Conservation (phyloP, 2,329 filamentous ascomycete genomes). For the Ceratocystis lukuohia region DNA sequence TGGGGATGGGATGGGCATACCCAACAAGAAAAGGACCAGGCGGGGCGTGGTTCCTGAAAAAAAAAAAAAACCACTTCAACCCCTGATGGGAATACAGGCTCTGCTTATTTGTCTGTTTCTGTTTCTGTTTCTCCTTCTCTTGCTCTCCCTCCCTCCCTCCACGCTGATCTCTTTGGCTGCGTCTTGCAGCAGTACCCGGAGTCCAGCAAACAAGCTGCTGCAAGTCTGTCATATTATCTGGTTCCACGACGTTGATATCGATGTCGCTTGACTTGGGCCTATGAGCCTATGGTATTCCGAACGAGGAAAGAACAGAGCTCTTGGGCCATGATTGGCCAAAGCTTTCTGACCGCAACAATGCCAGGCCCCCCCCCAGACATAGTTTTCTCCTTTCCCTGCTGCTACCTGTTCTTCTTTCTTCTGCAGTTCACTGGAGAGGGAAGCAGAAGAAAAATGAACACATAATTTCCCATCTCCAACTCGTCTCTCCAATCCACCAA, state of each 20-base stretch:
- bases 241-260: neutral
- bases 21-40: neutral
- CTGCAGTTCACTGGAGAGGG: neutral
- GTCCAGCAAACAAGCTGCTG: neutral
- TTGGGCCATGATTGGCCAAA: neutral
- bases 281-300: too few species aligned
- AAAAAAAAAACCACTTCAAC: conserved; percentile 1
- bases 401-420: neutral
- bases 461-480: neutral
- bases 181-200: too few species aligned
- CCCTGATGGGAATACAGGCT: neutral
- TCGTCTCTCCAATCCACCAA: neutral
- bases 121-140: neutral
- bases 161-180: too few species aligned
- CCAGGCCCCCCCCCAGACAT: neutral
- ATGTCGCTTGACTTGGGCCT: neutral
- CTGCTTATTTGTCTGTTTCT: neutral
- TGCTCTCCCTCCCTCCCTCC: too few species aligned
- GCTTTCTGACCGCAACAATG: neutral
- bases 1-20: neutral
- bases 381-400: conserved; percentile 1
- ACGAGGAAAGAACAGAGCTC: neutral
- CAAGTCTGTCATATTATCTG: neutral
- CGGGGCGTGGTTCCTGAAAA: neutral
- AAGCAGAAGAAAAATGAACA: neutral